Conservation (phyloP, 1,139 yeast species). For the Sugiyamaella paludigena region DNA sequence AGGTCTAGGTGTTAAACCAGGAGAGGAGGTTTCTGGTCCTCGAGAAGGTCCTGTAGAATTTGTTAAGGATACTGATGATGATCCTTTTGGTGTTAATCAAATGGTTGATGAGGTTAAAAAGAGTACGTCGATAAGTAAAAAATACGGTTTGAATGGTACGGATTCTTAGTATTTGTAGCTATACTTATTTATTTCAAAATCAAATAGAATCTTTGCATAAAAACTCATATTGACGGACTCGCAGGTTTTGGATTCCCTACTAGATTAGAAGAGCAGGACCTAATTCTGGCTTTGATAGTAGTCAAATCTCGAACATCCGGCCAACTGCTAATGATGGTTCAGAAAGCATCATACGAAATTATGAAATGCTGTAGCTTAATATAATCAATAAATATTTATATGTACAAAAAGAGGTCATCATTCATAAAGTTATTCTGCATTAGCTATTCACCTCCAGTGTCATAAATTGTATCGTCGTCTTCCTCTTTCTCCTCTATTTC, state of each 20-base stretch:
- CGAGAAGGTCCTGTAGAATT: slow-evolving; percentile 53
- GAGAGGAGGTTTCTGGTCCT: slow-evolving; percentile 28
- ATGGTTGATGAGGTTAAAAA: slow-evolving; percentile 31
- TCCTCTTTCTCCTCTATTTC: slow-evolving; percentile 1
- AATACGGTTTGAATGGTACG: slow-evolving; percentile 22
- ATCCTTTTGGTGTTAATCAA: slow-evolving; percentile 26
- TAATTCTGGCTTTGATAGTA: background rate
- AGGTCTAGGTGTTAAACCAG: slow-evolving; percentile 31
- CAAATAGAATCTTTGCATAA: background rate
- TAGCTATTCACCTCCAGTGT: no score
- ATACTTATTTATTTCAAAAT: background rate
- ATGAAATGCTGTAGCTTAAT: background rate
- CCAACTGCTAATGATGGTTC: no score
- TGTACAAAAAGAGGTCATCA: background rate
- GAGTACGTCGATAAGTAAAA: slow-evolving; percentile 3
- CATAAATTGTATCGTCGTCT: no score
- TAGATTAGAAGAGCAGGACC: no score
- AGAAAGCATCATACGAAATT: background rate
- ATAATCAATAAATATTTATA: slow-evolving; percentile 5
- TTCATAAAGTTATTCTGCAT: slow-evolving; percentile 6
- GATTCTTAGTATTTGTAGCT: slow-evolving; percentile 2
- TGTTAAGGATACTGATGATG: slow-evolving; percentile 42
- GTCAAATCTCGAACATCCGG: no score
- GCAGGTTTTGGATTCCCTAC: no score
- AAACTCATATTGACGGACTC: no score